Percentiles rank a stretch among this genome's conserved stretches.
phyloP scores from a whole-genome alignment of 352 stramenopile species.

The Pythium graminicola region DNA sequence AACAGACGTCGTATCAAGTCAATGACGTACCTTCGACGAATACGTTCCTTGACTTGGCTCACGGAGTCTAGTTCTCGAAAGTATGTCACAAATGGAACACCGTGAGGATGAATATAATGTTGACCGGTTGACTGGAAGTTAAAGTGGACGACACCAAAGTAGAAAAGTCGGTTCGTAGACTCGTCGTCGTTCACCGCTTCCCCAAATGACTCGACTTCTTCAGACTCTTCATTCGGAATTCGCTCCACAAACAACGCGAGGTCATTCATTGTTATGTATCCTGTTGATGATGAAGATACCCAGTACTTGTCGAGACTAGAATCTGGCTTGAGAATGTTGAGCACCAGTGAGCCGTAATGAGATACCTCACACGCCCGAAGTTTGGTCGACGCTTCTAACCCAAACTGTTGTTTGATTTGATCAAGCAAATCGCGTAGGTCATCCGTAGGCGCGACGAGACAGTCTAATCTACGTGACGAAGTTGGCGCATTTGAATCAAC shows the following conservation, averaged over 20 bases:
- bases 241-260: conserved; percentile 53
- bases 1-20: not conserved
- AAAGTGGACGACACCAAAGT: conserved; percentile 69
- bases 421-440: conserved; percentile 45
- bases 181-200: conserved; percentile 10
- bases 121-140: conserved; percentile 49
- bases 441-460: conserved; percentile 49
- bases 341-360: conserved; percentile 51
- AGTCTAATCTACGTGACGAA: conserved; percentile 41
- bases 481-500: conserved; percentile 31
- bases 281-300: conserved; percentile 14
- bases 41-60: conserved; percentile 56
- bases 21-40: conserved; percentile 31
- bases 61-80: conserved; percentile 65
- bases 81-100: conserved; percentile 57
- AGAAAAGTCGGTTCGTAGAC: conserved; percentile 27
- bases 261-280: conserved; percentile 31
- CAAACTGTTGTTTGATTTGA: conserved; percentile 41
- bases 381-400: conserved; percentile 28
- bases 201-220: not conserved
- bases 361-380: conserved; percentile 61
- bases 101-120: conserved; percentile 70
- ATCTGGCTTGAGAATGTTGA: conserved; percentile 33
- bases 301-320: conserved; percentile 46
- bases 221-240: conserved; percentile 31